Percentiles rank a stretch among this genome's conserved stretches.
Conservation (phyloP, 129 eudicot species). For the Chrysanthemum lavandulifolium region DNA sequence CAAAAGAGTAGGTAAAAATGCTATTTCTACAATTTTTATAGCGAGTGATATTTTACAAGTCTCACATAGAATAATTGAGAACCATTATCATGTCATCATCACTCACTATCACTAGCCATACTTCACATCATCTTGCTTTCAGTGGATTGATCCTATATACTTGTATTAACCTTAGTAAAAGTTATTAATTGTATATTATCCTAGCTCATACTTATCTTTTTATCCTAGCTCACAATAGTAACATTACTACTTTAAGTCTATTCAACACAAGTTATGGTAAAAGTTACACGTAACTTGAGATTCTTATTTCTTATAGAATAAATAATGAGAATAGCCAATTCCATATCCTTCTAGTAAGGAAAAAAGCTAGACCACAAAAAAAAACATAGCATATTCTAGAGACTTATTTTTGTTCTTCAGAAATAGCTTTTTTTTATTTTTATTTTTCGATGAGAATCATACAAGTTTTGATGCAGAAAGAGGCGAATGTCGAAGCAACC, state of each 20-base stretch:
- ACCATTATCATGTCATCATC: constrained; percentile 10
- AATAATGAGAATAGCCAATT: neutral
- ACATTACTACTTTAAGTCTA: neutral
- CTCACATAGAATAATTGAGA: neutral
- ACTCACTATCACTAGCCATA: constrained; percentile 13
- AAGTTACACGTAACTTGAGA: neutral
- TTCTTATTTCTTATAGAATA: too few species aligned
- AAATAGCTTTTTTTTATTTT: neutral
- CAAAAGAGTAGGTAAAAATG: neutral
- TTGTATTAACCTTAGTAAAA: too few species aligned
- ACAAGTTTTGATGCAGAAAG: neutral
- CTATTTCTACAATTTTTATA: neutral
- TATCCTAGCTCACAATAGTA: too few species aligned
- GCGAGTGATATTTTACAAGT: neutral
- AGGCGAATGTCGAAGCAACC: too few species aligned
- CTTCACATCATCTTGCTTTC: constrained; percentile 7
- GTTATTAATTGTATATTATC: too few species aligned
- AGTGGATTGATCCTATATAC: too few species aligned
- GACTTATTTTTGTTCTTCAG: neutral
- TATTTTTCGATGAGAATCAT: too few species aligned
- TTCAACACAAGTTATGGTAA: neutral
- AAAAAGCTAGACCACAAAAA: neutral
- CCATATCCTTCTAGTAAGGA: neutral
- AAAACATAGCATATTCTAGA: neutral
- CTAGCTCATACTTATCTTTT: too few species aligned